A percentile compares a stretch with the other conserved stretches of the same genome.
Conservation (phyloP, 2,329 filamentous ascomycete species). For the Penicillium vulpinum region DNA sequence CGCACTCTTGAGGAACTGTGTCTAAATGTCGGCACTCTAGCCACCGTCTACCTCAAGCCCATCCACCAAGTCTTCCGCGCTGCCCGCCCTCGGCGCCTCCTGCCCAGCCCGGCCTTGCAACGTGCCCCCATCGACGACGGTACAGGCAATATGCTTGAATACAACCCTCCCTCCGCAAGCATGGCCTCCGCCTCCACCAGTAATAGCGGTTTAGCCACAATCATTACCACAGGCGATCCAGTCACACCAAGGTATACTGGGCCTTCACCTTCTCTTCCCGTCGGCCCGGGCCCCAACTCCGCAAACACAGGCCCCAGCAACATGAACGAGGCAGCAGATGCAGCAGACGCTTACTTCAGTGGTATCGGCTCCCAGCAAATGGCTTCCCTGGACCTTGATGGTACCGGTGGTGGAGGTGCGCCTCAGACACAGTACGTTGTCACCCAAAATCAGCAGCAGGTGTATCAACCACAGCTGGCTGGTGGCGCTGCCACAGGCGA, state of each 20-base stretch:
- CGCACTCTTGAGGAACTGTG: slow-evolving; percentile 95
- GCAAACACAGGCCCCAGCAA: slow-evolving; percentile 65
- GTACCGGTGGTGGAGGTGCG: slow-evolving; percentile 61
- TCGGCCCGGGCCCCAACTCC: slow-evolving; percentile 69
- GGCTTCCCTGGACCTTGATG: slow-evolving; percentile 68
- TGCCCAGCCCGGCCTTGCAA: slow-evolving; percentile 84
- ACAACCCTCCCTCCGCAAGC: slow-evolving; percentile 40
- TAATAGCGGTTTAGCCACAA: slow-evolving; percentile 30
- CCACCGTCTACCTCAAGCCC: slow-evolving; percentile 96
- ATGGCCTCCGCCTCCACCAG: slow-evolving; percentile 29
- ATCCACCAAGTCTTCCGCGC: slow-evolving; percentile 95
- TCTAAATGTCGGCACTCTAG: slow-evolving; percentile 90
- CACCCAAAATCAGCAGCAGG: slow-evolving; percentile 76
- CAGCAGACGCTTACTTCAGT: slow-evolving; percentile 88
- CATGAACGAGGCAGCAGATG: slow-evolving; percentile 71
- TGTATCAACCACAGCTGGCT: slow-evolving; percentile 67
- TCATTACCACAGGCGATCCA: slow-evolving; percentile 32
- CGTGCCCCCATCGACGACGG: slow-evolving; percentile 55
- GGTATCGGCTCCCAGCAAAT: slow-evolving; percentile 73
- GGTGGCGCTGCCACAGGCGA: slow-evolving; percentile 68
- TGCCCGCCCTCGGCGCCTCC: slow-evolving; percentile 74
- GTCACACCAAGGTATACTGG: slow-evolving; percentile 31
- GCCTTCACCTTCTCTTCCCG: slow-evolving; percentile 38
- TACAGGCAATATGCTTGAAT: slow-evolving; percentile 30
- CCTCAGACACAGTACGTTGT: slow-evolving; percentile 63